Percentiles rank a stretch among this genome's conserved stretches.
These are phyloP conservation scores for Drechslerella stenobrocha DNA, from an alignment of 2,329 filamentous ascomycete species.

Conservation along the genomic window DNA sequence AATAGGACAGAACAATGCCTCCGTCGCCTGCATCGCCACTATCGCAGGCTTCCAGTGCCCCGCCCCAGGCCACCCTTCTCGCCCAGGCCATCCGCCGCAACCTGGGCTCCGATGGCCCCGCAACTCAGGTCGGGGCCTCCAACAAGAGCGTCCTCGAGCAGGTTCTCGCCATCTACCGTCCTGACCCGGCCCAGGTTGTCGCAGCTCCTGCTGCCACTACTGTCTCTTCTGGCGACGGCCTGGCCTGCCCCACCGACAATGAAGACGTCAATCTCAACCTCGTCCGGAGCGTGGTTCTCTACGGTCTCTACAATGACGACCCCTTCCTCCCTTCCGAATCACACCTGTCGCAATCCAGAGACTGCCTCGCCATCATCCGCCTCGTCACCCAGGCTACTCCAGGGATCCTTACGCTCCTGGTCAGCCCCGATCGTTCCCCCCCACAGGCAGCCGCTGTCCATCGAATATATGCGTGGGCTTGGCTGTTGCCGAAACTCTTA, in stretches of 20 bases:
- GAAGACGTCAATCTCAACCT: constrained; percentile 45
- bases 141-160: constrained; percentile 41
- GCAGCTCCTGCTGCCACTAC: background rate
- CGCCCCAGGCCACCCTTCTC: constrained; percentile 35
- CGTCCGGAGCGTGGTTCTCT: constrained; percentile 39
- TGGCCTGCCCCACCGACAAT: constrained; percentile 36
- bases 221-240: constrained; percentile 2
- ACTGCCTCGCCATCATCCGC: constrained; percentile 38
- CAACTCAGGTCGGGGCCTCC: constrained; percentile 35
- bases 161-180: constrained; percentile 43
- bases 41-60: constrained; percentile 26
- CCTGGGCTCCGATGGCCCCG: constrained; percentile 26
- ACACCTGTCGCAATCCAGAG: constrained; percentile 24
- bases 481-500: constrained; percentile 31
- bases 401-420: constrained; percentile 13
- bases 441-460: background rate
- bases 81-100: constrained; percentile 44
- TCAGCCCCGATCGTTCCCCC: background rate
- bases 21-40: background rate
- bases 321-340: constrained; percentile 34
- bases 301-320: constrained; percentile 42
- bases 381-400: constrained; percentile 41
- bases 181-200: constrained; percentile 6
- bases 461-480: constrained; percentile 16
- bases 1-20: background rate